A percentile compares a stretch with the other conserved stretches of the same genome.
These are phyloP conservation scores for Cymbidium sinense DNA, from an alignment of 106 monocot genomes.

Conservation along the genomic window DNA sequence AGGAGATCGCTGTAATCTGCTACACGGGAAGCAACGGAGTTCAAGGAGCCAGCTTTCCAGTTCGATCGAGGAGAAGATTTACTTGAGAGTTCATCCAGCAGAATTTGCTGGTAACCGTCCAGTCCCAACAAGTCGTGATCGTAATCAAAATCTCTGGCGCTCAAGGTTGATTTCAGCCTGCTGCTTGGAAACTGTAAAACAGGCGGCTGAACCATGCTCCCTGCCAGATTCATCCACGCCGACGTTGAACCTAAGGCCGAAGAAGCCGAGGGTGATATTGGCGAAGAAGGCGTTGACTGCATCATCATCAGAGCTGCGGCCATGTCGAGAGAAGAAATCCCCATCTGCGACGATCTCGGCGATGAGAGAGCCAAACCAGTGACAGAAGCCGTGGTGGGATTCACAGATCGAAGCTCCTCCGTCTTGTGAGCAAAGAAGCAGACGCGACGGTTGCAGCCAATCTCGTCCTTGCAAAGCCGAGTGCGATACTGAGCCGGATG, in stretches of 20 bases:
- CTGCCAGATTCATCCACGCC: slow-evolving; percentile 25
- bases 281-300: slow-evolving; percentile 20
- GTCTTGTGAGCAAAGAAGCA: slow-evolving; percentile 74
- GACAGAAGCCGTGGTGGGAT: slow-evolving; percentile 28
- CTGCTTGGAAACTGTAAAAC: slow-evolving; percentile 28
- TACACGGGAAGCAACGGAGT: slow-evolving; percentile 6
- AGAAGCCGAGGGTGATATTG: slow-evolving; percentile 19
- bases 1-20: slow-evolving; percentile 23
- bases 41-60: slow-evolving; percentile 12
- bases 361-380: slow-evolving; percentile 17
- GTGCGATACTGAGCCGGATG: slow-evolving; percentile 64
- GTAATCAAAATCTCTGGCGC: slow-evolving; percentile 29
- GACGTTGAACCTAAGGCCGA: slow-evolving; percentile 11
- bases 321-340: slow-evolving; percentile 31
- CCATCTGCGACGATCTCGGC: slow-evolving; percentile 20
- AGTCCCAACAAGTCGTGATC: slow-evolving; percentile 35
- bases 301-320: slow-evolving; percentile 35
- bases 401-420: slow-evolving; percentile 49
- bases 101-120: slow-evolving; percentile 31
- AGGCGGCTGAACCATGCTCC: slow-evolving; percentile 17
- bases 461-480: slow-evolving; percentile 57
- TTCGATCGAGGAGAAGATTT: slow-evolving; percentile 17
- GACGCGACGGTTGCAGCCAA: slow-evolving; percentile 36
- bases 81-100: slow-evolving; percentile 25
- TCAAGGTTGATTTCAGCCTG: slow-evolving; percentile 40